Evolutionary conservation across 345 rosid species (phyloP).

Genomic region (Sonneratia caseolaris): DNA sequence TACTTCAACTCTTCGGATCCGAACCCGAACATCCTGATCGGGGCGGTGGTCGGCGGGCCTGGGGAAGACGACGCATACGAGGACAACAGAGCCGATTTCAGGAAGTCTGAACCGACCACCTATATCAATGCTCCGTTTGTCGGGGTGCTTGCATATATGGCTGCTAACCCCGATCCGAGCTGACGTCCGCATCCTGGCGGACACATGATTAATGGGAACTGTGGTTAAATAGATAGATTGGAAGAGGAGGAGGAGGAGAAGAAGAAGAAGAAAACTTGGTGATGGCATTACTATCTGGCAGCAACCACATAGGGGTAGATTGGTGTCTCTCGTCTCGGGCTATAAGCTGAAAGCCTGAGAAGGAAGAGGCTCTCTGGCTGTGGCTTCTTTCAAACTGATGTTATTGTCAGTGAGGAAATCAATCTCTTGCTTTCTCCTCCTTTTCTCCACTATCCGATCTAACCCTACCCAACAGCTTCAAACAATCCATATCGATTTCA

Average conservation of each 20-base stretch:
- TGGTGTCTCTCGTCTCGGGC: conserved; percentile 40
- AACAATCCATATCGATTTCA: too few species aligned
- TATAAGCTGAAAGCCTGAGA: conserved; percentile 14
- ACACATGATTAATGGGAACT: not conserved
- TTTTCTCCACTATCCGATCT: too few species aligned
- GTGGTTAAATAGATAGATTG: not conserved
- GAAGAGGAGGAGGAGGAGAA: not conserved
- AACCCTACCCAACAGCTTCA: too few species aligned
- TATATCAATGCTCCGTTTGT: conserved; percentile 95
- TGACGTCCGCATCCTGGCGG: conserved; percentile 1
- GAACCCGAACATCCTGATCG: conserved; percentile 58
- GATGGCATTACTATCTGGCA: too few species aligned
- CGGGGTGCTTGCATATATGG: conserved; percentile 84
- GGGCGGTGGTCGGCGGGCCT: conserved; percentile 92
- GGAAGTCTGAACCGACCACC: conserved; percentile 87
- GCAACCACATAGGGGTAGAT: not conserved
- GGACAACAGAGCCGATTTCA: conserved; percentile 60
- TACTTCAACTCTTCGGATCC: conserved; percentile 62
- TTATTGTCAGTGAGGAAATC: too few species aligned
- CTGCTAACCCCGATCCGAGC: conserved; percentile 53
- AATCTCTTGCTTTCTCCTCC: too few species aligned
- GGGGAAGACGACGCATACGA: conserved; percentile 55
- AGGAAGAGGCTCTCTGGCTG: conserved; percentile 22
- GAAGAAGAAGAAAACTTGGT: too few species aligned
- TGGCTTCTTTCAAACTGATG: not conserved